Evolutionary conservation across 192 early-diverging fungal genomes (phyloP), one percentile per base, ranked within the genome.

Genomic region (Coemansia sp.): DNA sequence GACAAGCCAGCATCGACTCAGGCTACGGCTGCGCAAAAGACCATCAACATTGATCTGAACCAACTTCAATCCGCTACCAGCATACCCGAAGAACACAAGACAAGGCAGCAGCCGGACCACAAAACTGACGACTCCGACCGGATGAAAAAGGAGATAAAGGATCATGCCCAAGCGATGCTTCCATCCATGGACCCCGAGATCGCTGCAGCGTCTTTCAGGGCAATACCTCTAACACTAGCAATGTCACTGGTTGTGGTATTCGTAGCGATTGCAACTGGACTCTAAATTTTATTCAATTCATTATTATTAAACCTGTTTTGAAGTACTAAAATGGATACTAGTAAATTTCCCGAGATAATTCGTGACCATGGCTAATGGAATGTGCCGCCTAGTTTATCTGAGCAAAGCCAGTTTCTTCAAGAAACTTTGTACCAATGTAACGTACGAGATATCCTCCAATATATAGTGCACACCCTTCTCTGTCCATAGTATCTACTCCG

Each of bases 101-200:
- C 15, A 4, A 61, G 39, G 9, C 59, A 23, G 11, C 34, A 61
- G 36, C 59, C n/a, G 21, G 59, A 37, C 10, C 32, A 36, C 37
- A 39, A 39, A 2, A 23, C 36, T 5, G 36, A 61, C n/a, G 59
- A 61, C 9, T n/a, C 59, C 0, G 59, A 61, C 9, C 34, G 19
- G 7, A 61, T 38, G 38, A 48, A 70, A 64, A 64, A 29, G 39
- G 62, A 55, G 27, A 21, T 45, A 21, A 63, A 57, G 61, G 63
- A 57, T 17, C 59, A 61, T 10, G 59, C 59, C 4, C 71, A 76
- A 19, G 79, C 71, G 31, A 48, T 82, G 68, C 68, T 82, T 6
- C 79, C 79, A 4, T 68, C 79, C 11, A 82, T 82, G 79, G 79
- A 82, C 50, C 79, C 79, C 0, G 79, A 76, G 38, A 38, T 82